Evolutionary conservation across 805 yeast species (phyloP).

Genomic region (Sugiyamaella valdiviana): DNA sequence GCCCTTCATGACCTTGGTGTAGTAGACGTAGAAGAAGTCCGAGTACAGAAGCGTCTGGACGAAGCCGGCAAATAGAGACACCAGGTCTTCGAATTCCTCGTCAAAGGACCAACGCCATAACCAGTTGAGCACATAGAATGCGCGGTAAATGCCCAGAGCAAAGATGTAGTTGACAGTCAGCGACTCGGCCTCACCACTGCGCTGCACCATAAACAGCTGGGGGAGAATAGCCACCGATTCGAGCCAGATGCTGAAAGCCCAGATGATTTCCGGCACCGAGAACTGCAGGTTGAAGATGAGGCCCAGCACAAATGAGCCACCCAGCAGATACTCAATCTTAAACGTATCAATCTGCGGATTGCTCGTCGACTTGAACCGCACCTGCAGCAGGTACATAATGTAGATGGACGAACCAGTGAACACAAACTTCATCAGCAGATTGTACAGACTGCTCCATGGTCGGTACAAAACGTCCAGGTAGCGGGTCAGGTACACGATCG

Average conservation of each 20-base stretch:
- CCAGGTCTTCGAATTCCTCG: conserved; percentile 52
- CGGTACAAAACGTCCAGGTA: conserved; percentile 55
- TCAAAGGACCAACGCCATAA: conserved; percentile 70
- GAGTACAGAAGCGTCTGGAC: conserved; percentile 84
- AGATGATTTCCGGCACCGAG: conserved; percentile 48
- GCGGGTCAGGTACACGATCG: conserved; percentile 63
- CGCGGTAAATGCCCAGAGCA: conserved; percentile 86
- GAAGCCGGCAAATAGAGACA: conserved; percentile 73
- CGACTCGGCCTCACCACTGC: conserved; percentile 80
- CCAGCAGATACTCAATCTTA: conserved; percentile 62
- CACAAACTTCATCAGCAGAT: conserved; percentile 71
- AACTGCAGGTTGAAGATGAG: conserved; percentile 64
- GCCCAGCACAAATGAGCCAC: conserved; percentile 52
- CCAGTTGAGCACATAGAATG: conserved; percentile 93
- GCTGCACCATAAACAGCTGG: conserved; percentile 83
- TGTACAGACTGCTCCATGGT: conserved; percentile 51
- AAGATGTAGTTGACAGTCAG: conserved; percentile 89
- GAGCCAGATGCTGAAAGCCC: conserved; percentile 91
- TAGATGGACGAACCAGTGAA: conserved; percentile 72
- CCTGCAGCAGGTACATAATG: conserved; percentile 64
- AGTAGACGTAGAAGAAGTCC: conserved; percentile 92
- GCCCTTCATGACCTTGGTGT: conserved; percentile 70
- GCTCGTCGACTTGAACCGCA: conserved; percentile 50
- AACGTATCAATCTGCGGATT: conserved; percentile 68
- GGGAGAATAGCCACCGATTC: conserved; percentile 91